Evolutionary conservation across 495 filamentous ascomycete genomes (phyloP), one percentile per base, ranked within the genome.

Genomic region (Wilcoxina mikolae): DNA sequence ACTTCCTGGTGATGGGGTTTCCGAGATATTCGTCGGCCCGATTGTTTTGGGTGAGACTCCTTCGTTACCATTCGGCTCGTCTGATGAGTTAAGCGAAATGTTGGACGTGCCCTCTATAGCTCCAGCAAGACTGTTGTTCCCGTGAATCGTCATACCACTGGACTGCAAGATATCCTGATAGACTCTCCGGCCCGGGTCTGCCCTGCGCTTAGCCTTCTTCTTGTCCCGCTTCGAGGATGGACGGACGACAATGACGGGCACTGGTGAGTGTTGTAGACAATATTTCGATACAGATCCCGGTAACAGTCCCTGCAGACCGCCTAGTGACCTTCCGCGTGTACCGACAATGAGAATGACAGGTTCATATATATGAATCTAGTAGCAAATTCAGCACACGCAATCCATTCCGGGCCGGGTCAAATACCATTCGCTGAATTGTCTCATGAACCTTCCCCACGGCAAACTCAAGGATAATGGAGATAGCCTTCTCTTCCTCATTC

Each of bases 221-320:
- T 93, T 94, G 59, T 82, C 76, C 3, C 91, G 83, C 70, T 95
- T 94, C 50, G 85, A 80, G 24, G 82, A 83, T 45, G 91, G 89
- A 1, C 91, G 80, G 33, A 96, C 91, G 27, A 98, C 93, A 31
- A 95, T 87, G 1, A 95, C 90, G n/a, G 91, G 91, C 18, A 98
- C 85, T 0, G 91, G 91, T 5, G 86, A 94, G 68, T 94, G 85
- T 66, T 96, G 90, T 11, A 95, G 75, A 60, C 91, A 95, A 71
- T 94, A 98, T 64, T 95, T 95, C 25, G 87, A 94, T 53, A 96
- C 87, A 0, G 87, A 94, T 58, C 87, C 91, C 12, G 83, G 84
- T 25, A 95, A 76, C n/a, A 96, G 75, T 43, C 85, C 84, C 68
- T 95, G 88, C 26, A 96, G 77, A 46, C 91, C 88, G 35, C 85